phyloP scores from a whole-genome alignment of 2,329 filamentous ascomycete genomes.

The Pestalotiopsis sp. region DNA sequence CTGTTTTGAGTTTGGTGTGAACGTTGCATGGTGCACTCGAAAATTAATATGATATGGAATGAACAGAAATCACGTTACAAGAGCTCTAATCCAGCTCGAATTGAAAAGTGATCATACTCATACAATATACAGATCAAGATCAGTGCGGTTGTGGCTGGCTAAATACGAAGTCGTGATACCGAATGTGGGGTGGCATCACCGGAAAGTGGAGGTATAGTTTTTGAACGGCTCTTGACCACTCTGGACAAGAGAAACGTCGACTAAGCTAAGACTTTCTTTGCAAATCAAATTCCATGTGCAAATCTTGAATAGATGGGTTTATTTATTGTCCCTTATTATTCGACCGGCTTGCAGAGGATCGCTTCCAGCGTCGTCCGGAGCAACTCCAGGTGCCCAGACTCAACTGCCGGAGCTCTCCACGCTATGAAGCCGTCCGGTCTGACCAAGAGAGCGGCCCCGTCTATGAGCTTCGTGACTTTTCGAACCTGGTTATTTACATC shows the following conservation, averaged over 20 bases:
- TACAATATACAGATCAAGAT: too few species aligned
- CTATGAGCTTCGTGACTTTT: background rate
- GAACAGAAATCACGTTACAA: too few species aligned
- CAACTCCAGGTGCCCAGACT: background rate
- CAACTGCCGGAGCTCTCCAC: background rate
- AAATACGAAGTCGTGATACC: background rate
- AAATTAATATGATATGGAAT: too few species aligned
- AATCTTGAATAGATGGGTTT: background rate
- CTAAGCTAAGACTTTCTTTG: too few species aligned
- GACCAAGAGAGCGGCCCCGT: background rate
- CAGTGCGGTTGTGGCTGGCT: too few species aligned
- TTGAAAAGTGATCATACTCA: too few species aligned
- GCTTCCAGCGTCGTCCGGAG: background rate
- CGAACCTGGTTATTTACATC: background rate
- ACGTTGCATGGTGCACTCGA: background rate
- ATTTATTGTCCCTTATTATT: background rate
- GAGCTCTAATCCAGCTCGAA: too few species aligned
- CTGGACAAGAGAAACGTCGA: too few species aligned
- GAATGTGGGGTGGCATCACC: background rate
- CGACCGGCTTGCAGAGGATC: background rate
- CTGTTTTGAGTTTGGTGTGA: background rate
- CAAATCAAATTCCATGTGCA: too few species aligned
- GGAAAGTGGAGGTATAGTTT: background rate
- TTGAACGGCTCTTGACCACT: too few species aligned
- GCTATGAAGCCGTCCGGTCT: background rate